A percentile compares a stretch with the other conserved stretches of the same genome.
Conservation (phyloP, 768 basidiomycete genomes). For the Termitomyces eurrhizus region DNA sequence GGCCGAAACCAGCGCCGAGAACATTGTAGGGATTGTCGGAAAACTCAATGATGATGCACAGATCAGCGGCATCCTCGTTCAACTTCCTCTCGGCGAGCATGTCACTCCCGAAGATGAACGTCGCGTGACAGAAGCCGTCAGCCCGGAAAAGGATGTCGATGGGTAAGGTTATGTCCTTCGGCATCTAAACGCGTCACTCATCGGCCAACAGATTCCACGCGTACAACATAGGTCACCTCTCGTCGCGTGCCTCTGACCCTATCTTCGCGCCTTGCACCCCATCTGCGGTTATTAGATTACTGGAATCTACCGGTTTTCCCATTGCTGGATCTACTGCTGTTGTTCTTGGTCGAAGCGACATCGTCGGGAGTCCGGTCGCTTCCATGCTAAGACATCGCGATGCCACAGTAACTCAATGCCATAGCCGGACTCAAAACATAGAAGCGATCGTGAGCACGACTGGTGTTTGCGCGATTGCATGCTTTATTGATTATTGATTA, state of each 20-base stretch:
- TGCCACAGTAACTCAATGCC: slow-evolving; percentile 97
- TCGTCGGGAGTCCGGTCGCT: slow-evolving; percentile 94
- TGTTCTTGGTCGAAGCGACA: slow-evolving; percentile 95
- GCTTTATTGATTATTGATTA: slow-evolving; percentile 23
- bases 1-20: slow-evolving; percentile 65
- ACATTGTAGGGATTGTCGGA: slow-evolving; percentile 73
- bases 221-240: slow-evolving; percentile 94
- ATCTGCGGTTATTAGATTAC: slow-evolving; percentile 83
- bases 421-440: slow-evolving; percentile 84
- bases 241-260: slow-evolving; percentile 85
- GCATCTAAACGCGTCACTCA: slow-evolving; percentile 5
- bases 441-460: slow-evolving; percentile 60
- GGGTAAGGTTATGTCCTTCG: slow-evolving; percentile 50
- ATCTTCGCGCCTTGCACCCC: slow-evolving; percentile 96
- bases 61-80: slow-evolving; percentile 90
- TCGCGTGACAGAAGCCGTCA: slow-evolving; percentile 90
- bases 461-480: background rate
- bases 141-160: slow-evolving; percentile 94
- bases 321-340: slow-evolving; percentile 81
- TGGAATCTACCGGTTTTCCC: slow-evolving; percentile 80
- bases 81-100: slow-evolving; percentile 87
- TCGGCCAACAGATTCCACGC: slow-evolving; percentile 79
- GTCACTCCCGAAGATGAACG: slow-evolving; percentile 81
- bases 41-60: slow-evolving; percentile 79
- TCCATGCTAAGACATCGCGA: slow-evolving; percentile 86